Base-by-base conservation (phyloP, 2,329 filamentous ascomycete species). In the Aciculosporium take region DNA sequence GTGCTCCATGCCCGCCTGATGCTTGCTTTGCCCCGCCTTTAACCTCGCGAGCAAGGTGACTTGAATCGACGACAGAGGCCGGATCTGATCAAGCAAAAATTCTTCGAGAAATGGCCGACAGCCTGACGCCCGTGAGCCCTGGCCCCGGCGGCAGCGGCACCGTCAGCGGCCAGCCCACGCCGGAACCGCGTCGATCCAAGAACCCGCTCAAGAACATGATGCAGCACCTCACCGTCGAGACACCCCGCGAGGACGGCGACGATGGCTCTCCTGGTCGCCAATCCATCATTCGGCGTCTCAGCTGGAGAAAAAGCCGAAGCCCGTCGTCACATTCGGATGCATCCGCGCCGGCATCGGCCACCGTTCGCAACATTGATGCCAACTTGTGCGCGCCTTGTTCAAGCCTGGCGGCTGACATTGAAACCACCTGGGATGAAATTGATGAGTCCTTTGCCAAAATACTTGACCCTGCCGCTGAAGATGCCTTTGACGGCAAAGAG, bases 151-250 rank as follows among this genome's bases (percentile, higher is more conserved):
- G 51, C 31, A n/a, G n/a, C n/a, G n/a, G n/a, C n/a, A n/a, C n/a
- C 37, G 51, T 50, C 31, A 45, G 44, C 38, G 51, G 51, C 31
- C 45, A 45, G 31, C 53, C 52, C 33, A 47, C 45, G 38, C 40
- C 55, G 2, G 52, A 56, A 49, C 54, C 56, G 29, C 55, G 57
- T 28, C 50, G 58, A 20, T 61, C 57, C 37, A 56, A 52, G 49
- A 60, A 60, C 44, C 57, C 57, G 39, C 49, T 61, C 36, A 55
- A 51, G 39, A 59, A 54, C 43, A 60, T 61, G 56, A 60, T 61
- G 53, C 57, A 59, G 45, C 58, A 61, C 43, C 56, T 61, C 37
- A 59, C 58, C 25, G 58, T 61, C 38, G 58, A 61, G 24, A 46
- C 53, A 30, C 47, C 52, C 7, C 50, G 55, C 6, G 48, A 53